These are phyloP conservation scores for Cylindrodendrum hubeiense DNA, from an alignment of 2,329 filamentous ascomycete species.

Conservation along the genomic window DNA sequence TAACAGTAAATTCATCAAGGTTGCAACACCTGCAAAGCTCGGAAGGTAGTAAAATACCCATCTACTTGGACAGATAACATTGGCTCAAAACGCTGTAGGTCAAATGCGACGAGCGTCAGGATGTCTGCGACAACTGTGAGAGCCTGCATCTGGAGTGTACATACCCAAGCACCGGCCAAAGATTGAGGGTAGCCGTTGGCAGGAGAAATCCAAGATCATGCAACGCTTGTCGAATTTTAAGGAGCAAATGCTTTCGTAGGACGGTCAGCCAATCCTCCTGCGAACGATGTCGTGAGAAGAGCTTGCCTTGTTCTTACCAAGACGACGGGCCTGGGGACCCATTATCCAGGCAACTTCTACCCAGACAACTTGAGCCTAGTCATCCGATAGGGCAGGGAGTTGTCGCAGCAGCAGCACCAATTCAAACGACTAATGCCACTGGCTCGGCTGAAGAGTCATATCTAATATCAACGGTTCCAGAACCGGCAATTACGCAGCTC, in stretches of 20 bases:
- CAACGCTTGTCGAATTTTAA: slow-evolving; percentile 8
- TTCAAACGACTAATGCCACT: neutral
- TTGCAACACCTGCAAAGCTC: slow-evolving; percentile 3
- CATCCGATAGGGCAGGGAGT: neutral
- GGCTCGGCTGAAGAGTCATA: neutral
- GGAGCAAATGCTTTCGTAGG: slow-evolving; percentile 10
- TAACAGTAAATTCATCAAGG: neutral
- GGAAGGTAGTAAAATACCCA: neutral
- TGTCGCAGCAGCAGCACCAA: neutral
- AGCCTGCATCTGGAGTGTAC: slow-evolving; percentile 24
- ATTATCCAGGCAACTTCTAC: neutral
- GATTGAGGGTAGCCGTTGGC: neutral
- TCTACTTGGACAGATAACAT: neutral
- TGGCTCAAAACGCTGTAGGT: slow-evolving; percentile 14
- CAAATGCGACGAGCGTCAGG: slow-evolving; percentile 34
- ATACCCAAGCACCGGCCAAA: neutral
- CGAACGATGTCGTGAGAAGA: slow-evolving; percentile 13
- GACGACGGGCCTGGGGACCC: neutral
- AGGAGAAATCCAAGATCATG: slow-evolving; percentile 17
- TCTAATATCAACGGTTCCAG: neutral
- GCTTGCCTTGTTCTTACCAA: slow-evolving; percentile 12
- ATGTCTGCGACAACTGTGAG: slow-evolving; percentile 30
- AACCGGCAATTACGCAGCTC: neutral
- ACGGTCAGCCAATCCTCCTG: neutral
- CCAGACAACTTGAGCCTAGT: neutral